Conservation (phyloP, 106 monocot species). For the Xerophyta viscosa region DNA sequence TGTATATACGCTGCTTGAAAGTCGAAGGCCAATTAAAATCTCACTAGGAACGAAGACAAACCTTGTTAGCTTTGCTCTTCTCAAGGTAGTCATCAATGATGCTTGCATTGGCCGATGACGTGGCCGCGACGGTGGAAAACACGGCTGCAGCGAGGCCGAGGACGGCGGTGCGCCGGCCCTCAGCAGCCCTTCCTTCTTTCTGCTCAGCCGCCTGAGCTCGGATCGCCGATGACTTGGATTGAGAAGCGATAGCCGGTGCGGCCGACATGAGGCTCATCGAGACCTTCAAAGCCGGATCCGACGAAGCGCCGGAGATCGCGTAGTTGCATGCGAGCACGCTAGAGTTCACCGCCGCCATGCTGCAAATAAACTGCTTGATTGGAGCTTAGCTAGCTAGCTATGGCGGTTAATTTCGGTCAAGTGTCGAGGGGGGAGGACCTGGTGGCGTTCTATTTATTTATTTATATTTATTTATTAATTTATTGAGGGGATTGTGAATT, state of each 20-base stretch:
- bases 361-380: neutral
- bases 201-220: slow-evolving; percentile 6
- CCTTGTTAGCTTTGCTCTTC: slow-evolving; percentile 98
- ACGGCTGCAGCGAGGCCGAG: slow-evolving; percentile 62
- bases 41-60: slow-evolving; percentile 5
- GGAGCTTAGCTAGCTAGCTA: neutral
- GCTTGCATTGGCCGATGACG: slow-evolving; percentile 57
- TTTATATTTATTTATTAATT: neutral
- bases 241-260: slow-evolving; percentile 5
- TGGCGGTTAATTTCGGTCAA: no score
- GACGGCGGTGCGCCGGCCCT: slow-evolving; percentile 67
- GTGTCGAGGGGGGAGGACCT: neutral
- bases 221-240: slow-evolving; percentile 27
- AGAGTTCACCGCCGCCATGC: slow-evolving; percentile 78
- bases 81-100: slow-evolving; percentile 91
- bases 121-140: slow-evolving; percentile 33
- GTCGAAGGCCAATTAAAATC: no score
- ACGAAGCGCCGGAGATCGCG: slow-evolving; percentile 29
- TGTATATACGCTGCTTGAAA: no score
- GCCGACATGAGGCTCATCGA: slow-evolving; percentile 5
- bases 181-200: slow-evolving; percentile 5
- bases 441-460: neutral
- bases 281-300: slow-evolving; percentile 40
- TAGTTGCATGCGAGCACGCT: slow-evolving; percentile 73
- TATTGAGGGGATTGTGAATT: no score